Percentiles rank a stretch among this genome's conserved stretches.
phyloP scores from a whole-genome alignment of 768 basidiomycete genomes.

The Termitomyces eurrhizus region DNA sequence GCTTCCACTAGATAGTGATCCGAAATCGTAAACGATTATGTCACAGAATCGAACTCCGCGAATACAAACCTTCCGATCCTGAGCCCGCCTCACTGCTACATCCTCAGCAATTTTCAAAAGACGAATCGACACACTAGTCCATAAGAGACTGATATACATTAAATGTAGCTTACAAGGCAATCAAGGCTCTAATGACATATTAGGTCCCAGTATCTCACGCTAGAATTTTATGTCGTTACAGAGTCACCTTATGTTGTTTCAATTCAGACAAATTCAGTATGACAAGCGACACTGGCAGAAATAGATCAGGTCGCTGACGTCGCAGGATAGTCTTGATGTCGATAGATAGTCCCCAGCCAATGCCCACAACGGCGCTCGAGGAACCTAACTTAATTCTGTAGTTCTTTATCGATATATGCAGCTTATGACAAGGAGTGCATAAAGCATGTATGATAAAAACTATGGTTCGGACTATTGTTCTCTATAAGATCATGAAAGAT shows the following conservation, averaged over 20 bases:
- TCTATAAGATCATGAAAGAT: background rate
- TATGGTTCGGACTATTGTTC: background rate
- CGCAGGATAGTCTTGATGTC: background rate
- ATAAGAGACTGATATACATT: no score
- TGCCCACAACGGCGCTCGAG: background rate
- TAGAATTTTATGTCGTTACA: no score
- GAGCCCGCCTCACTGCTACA: no score
- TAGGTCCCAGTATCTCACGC: no score
- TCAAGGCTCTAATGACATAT: no score
- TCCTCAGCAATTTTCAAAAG: background rate
- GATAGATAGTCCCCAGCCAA: background rate
- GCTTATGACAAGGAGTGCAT: background rate
- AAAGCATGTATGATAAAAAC: background rate
- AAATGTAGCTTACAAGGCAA: no score
- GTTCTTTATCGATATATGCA: background rate
- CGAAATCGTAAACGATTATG: no score
- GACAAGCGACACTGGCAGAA: background rate
- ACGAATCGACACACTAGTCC: background rate
- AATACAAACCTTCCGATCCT: background rate
- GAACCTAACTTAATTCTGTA: background rate
- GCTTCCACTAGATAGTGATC: no score
- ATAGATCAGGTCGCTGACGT: background rate
- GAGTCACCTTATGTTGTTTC: background rate
- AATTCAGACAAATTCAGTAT: background rate
- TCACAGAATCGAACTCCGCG: background rate